Conservation (phyloP, 805 yeast genomes). For the Peterozyma toletana region DNA sequence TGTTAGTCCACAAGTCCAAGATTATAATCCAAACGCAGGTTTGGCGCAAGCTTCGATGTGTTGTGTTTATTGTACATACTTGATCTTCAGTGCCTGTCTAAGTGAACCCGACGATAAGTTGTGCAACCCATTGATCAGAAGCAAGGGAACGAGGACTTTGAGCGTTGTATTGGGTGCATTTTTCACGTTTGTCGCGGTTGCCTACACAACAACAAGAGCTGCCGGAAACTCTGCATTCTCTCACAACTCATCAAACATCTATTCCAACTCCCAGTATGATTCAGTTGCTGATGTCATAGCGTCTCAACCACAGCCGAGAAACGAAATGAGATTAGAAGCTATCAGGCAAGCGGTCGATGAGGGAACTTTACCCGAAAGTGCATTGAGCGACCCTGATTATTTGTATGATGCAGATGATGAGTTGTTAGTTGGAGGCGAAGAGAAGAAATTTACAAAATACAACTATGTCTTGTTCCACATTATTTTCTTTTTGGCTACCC, state of each 20-base stretch:
- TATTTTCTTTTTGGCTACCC: constrained; percentile 91
- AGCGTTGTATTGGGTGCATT: constrained; percentile 85
- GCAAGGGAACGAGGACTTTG: constrained; percentile 83
- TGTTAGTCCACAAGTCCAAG: constrained; percentile 79
- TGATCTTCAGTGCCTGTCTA: constrained; percentile 87
- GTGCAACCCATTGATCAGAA: constrained; percentile 89
- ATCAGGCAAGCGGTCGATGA: constrained; percentile 92
- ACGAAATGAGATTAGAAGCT: constrained; percentile 80
- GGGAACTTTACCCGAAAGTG: constrained; percentile 92
- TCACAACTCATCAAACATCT: constrained; percentile 24
- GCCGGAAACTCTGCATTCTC: constrained; percentile 74
- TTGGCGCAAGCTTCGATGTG: constrained; percentile 97
- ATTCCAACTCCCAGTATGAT: constrained; percentile 31
- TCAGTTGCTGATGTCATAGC: constrained; percentile 32
- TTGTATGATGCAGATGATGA: constrained; percentile 40
- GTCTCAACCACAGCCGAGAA: constrained; percentile 47
- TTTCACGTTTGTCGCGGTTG: constrained; percentile 91
- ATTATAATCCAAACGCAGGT: constrained; percentile 90
- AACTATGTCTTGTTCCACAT: constrained; percentile 85
- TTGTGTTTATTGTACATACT: constrained; percentile 83
- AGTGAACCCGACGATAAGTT: constrained; percentile 92
- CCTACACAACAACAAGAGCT: constrained; percentile 95
- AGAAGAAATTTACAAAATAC: constrained; percentile 59
- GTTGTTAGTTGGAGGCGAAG: constrained; percentile 46
- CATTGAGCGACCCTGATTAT: constrained; percentile 67